phyloP scores from a whole-genome alignment of 768 basidiomycete species.

The Boletus sp. region DNA sequence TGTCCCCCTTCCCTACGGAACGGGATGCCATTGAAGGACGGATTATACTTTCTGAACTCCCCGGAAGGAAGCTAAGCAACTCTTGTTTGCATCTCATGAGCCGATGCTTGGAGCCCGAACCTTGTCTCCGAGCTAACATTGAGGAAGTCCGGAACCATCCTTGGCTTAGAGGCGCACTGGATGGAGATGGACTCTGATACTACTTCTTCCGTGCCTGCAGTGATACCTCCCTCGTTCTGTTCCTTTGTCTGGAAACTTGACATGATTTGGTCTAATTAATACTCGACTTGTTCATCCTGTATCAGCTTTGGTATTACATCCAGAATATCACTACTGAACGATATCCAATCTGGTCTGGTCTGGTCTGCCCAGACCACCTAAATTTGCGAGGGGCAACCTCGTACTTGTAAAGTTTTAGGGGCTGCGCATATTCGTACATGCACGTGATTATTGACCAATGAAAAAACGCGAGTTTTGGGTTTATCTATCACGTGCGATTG shows the following conservation, averaged over 20 bases:
- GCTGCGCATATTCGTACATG: too few species aligned
- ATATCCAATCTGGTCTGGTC: not conserved
- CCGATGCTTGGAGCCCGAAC: conserved; percentile 83
- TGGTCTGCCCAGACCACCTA: not conserved
- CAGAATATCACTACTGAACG: not conserved
- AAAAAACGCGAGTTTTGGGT: too few species aligned
- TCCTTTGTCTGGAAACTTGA: conserved; percentile 2
- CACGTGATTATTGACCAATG: too few species aligned
- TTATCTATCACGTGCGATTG: too few species aligned
- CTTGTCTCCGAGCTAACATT: conserved; percentile 75
- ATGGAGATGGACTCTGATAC: conserved; percentile 21
- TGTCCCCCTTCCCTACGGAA: conserved; percentile 89
- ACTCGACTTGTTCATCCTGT: conserved; percentile 17
- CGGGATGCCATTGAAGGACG: conserved; percentile 71
- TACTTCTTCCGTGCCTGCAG: not conserved
- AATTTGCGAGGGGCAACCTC: too few species aligned
- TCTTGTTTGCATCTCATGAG: conserved; percentile 61
- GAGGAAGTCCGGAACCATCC: conserved; percentile 74
- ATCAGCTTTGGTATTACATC: conserved; percentile 3
- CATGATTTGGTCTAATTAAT: conserved; percentile 3
- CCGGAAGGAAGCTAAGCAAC: conserved; percentile 38
- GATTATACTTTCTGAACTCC: conserved; percentile 48
- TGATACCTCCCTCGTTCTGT: conserved; percentile 7
- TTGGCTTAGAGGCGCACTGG: conserved; percentile 56
- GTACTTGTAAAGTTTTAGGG: too few species aligned